Conservation (phyloP, 495 filamentous ascomycete genomes). For the Penicillium ochrochloron region DNA sequence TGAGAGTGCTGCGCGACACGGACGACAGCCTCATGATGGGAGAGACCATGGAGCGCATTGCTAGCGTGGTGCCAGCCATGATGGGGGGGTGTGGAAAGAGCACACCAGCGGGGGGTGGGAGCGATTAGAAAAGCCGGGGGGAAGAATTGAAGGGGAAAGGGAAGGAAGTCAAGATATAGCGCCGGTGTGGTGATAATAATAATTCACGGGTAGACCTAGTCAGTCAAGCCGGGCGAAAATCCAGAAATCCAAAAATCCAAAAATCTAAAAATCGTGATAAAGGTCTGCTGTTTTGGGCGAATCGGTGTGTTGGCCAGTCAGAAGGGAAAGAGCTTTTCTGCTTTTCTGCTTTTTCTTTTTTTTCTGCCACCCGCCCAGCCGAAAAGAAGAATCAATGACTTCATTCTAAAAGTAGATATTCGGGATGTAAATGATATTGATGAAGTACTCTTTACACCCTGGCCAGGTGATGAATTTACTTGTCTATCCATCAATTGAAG, state of each 20-base stretch:
- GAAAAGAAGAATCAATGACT: neutral
- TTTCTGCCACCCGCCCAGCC: neutral
- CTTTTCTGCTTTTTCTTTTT: neutral
- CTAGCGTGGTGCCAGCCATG: conserved; percentile 50
- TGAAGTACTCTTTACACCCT: neutral
- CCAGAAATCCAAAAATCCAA: conserved; percentile 26
- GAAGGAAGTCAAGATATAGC: conserved; percentile 9
- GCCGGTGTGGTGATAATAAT: conserved; percentile 20
- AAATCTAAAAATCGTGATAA: conserved; percentile 25
- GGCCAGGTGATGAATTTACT: neutral
- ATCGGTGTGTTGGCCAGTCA: conserved; percentile 39
- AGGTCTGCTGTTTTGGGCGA: conserved; percentile 48
- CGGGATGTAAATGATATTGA: neutral
- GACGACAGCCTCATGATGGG: conserved; percentile 46
- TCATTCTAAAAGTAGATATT: neutral
- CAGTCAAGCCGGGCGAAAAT: conserved; percentile 11
- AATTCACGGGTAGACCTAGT: too few species aligned
- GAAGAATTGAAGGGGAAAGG: conserved; percentile 19
- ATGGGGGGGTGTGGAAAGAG: conserved; percentile 27
- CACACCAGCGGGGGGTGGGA: conserved; percentile 18
- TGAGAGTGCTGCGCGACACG: conserved; percentile 47
- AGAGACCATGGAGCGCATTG: conserved; percentile 43
- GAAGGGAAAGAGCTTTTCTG: neutral
- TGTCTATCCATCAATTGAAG: neutral
- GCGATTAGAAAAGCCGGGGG: conserved; percentile 17